Conservation (phyloP, 768 basidiomycete genomes). For the Termitomyces sp. region DNA sequence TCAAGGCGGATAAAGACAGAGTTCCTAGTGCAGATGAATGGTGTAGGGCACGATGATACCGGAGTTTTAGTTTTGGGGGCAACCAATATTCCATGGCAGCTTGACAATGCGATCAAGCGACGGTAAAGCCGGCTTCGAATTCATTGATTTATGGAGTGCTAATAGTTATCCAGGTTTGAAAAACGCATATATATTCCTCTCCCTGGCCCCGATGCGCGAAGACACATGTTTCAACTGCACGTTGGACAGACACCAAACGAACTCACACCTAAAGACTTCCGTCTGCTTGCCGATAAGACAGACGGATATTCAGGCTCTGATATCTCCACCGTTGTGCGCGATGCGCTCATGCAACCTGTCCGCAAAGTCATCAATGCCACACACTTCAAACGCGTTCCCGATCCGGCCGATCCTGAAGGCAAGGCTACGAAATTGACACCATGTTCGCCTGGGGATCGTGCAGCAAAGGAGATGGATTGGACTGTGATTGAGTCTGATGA, state of each 20-base stretch:
- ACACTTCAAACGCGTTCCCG: constrained; percentile 73
- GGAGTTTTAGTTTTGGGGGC: constrained; percentile 96
- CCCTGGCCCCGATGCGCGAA: constrained; percentile 86
- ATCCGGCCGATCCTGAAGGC: constrained; percentile 18
- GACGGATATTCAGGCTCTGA: constrained; percentile 96
- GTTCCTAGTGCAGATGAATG: constrained; percentile 97
- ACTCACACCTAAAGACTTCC: constrained; percentile 73
- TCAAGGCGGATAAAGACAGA: constrained; percentile 97
- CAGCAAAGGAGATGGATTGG: constrained; percentile 86
- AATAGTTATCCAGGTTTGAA: constrained; percentile 60
- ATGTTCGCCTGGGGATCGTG: constrained; percentile 89
- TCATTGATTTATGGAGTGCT: neutral
- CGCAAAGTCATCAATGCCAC: constrained; percentile 94
- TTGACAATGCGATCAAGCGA: constrained; percentile 96
- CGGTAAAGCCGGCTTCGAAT: constrained; percentile 41
- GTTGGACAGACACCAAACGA: constrained; percentile 90
- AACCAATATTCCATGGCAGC: constrained; percentile 98
- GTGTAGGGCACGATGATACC: constrained; percentile 95
- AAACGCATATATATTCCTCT: constrained; percentile 98
- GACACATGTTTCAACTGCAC: constrained; percentile 96
- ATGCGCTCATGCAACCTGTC: constrained; percentile 98
- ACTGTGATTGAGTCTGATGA: constrained; percentile 83
- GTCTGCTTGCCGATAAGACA: constrained; percentile 74
- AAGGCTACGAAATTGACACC: constrained; percentile 73
- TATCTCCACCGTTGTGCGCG: constrained; percentile 89